These are phyloP conservation scores for Metrosideros polymorpha DNA, from an alignment of 441 rosid species.

Conservation along the genomic window DNA sequence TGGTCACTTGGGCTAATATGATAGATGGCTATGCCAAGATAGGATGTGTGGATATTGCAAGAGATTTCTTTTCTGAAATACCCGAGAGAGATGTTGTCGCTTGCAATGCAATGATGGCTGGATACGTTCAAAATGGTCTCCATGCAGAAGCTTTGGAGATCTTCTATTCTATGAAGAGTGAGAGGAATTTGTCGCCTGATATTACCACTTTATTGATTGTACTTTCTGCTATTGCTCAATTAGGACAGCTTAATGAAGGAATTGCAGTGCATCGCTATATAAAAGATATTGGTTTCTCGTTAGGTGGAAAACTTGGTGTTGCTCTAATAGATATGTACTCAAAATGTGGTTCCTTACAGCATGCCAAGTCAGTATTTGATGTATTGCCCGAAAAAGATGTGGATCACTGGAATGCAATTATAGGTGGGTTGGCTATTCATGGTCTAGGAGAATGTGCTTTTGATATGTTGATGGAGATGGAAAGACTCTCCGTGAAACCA, in stretches of 20 bases:
- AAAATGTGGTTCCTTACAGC: constrained; percentile 45
- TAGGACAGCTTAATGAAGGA: constrained; percentile 36
- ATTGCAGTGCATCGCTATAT: constrained; percentile 28
- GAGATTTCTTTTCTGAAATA: constrained; percentile 34
- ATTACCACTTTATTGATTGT: constrained; percentile 34
- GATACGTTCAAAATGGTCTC: constrained; percentile 35
- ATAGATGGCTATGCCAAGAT: constrained; percentile 49
- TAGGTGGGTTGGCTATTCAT: constrained; percentile 53
- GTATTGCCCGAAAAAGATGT: constrained; percentile 25
- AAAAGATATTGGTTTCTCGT: constrained; percentile 11
- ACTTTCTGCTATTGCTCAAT: constrained; percentile 49
- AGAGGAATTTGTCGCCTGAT: constrained; percentile 29
- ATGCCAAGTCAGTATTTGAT: constrained; percentile 35
- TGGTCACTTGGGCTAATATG: constrained; percentile 51
- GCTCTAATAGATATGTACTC: constrained; percentile 56
- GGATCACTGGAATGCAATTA: constrained; percentile 72
- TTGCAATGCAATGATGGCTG: constrained; percentile 56
- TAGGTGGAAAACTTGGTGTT: constrained; percentile 50
- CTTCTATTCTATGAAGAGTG: constrained; percentile 26
- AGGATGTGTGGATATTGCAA: constrained; percentile 33
- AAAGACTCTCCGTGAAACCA: constrained; percentile 29
- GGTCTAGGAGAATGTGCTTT: constrained; percentile 56
- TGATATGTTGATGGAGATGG: constrained; percentile 39
- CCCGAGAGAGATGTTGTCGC: constrained; percentile 41
- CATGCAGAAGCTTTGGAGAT: constrained; percentile 41